Evolutionary conservation across 208 protist species (phyloP).

Genomic region (Crithidia fasciculata): DNA sequence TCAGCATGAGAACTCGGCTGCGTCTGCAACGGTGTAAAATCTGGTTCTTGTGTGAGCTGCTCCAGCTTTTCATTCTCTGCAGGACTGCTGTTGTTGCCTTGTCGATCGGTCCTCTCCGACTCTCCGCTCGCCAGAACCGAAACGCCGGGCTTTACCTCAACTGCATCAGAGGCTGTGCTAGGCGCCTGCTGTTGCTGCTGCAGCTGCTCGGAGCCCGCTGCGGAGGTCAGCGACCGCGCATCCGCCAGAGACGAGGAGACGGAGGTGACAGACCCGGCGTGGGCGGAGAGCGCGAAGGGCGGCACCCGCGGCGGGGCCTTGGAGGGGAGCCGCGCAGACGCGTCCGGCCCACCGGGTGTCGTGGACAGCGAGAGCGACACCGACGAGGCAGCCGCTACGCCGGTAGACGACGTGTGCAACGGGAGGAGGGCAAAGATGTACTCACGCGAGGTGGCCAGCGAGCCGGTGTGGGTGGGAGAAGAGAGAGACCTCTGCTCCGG

Average conservation of each 20-base stretch:
- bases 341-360: background rate
- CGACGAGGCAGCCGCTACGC: background rate
- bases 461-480: too few relatives aligned
- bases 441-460: background rate
- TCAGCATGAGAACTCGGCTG: too few relatives aligned
- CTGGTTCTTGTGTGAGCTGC: too few relatives aligned
- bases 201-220: background rate
- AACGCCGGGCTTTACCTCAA: too few relatives aligned
- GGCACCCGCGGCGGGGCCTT: background rate
- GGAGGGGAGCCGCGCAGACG: background rate
- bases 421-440: background rate
- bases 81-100: too few relatives aligned
- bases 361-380: constrained; percentile 1
- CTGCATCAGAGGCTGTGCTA: too few relatives aligned
- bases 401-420: background rate
- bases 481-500: too few relatives aligned
- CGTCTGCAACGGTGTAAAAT: too few relatives aligned
- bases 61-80: too few relatives aligned
- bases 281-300: background rate
- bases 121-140: too few relatives aligned
- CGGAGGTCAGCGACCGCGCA: background rate
- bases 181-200: too few relatives aligned
- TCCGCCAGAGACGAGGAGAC: background rate
- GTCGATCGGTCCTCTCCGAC: too few relatives aligned
- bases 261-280: background rate